Evolutionary conservation across 352 stramenopile genomes (phyloP).

Genomic region (Pythium rhizo-oryzae): DNA sequence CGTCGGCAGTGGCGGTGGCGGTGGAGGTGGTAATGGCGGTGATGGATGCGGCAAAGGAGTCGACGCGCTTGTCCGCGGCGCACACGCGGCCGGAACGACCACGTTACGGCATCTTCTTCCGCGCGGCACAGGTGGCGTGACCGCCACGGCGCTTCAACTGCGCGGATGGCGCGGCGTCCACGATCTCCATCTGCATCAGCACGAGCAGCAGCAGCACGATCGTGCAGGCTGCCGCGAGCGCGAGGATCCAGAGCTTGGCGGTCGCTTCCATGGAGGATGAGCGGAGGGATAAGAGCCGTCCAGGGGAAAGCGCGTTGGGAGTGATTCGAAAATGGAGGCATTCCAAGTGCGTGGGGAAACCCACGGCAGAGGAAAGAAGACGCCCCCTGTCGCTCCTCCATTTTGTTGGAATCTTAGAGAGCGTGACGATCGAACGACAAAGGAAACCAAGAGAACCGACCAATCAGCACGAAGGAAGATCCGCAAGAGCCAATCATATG

Average conservation of each 20-base stretch:
- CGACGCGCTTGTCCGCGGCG: too few relatives aligned
- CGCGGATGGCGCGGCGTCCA: neutral
- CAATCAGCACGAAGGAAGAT: conserved; percentile 1
- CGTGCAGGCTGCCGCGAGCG: neutral
- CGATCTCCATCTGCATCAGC: conserved; percentile 2
- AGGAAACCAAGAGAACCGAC: conserved; percentile 7
- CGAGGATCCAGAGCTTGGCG: conserved; percentile 8
- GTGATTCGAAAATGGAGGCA: too few relatives aligned
- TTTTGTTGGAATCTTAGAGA: neutral
- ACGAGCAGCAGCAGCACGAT: neutral
- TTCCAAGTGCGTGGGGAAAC: too few relatives aligned
- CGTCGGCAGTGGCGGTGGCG: too few relatives aligned
- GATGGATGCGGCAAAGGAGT: too few relatives aligned
- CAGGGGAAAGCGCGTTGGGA: too few relatives aligned
- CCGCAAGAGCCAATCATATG: conserved; percentile 1
- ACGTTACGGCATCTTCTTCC: too few relatives aligned
- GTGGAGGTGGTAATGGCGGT: too few relatives aligned
- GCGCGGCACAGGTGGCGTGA: too few relatives aligned
- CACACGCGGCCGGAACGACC: too few relatives aligned
- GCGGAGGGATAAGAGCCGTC: neutral
- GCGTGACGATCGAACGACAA: neutral
- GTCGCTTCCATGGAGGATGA: neutral
- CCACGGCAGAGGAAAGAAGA: neutral
- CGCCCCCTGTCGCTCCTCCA: neutral
- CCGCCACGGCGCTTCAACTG: too few relatives aligned